These are phyloP conservation scores for Globisporangium nodosum DNA, from an alignment of 352 stramenopile genomes.

Conservation along the genomic window DNA sequence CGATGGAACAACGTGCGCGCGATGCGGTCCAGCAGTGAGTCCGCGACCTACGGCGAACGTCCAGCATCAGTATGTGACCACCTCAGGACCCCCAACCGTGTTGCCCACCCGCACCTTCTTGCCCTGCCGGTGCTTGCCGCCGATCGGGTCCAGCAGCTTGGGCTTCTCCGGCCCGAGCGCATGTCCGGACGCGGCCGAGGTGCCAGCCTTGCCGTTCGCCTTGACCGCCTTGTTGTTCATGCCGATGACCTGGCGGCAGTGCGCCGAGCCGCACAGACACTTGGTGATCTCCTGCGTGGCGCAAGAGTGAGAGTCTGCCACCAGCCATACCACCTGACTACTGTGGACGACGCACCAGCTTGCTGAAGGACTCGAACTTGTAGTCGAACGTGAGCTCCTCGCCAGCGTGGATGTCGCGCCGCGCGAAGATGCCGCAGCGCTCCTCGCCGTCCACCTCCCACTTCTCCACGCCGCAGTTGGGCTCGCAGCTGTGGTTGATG, in stretches of 20 bases:
- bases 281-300: constrained; percentile 61
- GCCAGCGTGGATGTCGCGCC: constrained; percentile 78
- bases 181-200: not conserved
- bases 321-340: not conserved
- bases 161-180: constrained; percentile 3
- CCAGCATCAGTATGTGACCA: no score
- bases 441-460: constrained; percentile 91
- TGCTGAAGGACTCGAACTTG: constrained; percentile 82
- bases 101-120: constrained; percentile 26
- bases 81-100: no score
- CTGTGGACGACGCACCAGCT: constrained; percentile 18
- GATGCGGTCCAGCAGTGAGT: constrained; percentile 56
- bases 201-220: constrained; percentile 10
- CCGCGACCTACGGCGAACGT: constrained; percentile 30
- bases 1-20: constrained; percentile 30
- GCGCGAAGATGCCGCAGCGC: constrained; percentile 94
- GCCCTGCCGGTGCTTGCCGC: constrained; percentile 28
- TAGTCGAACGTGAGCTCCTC: constrained; percentile 96
- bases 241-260: constrained; percentile 71
- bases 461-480: constrained; percentile 93
- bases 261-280: constrained; percentile 52
- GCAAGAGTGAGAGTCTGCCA: constrained; percentile 12
- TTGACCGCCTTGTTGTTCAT: constrained; percentile 58
- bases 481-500: constrained; percentile 95
- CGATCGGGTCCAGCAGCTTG: constrained; percentile 42